Conservation (phyloP, 441 rosid genomes). For the Adansonia rubrostipa region DNA sequence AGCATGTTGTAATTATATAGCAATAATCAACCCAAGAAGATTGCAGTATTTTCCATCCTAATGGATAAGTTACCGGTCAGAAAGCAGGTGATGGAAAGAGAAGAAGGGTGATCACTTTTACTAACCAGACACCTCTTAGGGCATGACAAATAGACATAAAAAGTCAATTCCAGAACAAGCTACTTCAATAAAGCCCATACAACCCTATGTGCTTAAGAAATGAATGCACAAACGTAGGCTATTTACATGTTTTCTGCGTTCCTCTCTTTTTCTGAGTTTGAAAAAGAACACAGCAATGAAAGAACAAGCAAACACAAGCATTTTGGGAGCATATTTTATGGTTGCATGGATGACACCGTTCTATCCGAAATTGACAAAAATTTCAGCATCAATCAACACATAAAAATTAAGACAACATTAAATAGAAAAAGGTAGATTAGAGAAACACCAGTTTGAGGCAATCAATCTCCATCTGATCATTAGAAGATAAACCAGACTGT, state of each 20-base stretch:
- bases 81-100: neutral
- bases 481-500: conserved; percentile 87
- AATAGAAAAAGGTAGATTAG: conserved; percentile 30
- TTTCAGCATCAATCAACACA: conserved; percentile 13
- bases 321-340: conserved; percentile 7
- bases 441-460: conserved; percentile 67
- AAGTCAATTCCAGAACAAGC: neutral
- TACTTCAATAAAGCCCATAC: neutral
- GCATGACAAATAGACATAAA: neutral
- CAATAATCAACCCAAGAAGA: neutral
- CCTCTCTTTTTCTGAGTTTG: conserved; percentile 4
- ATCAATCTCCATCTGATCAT: conserved; percentile 75
- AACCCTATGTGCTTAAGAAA: neutral
- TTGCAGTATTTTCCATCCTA: conserved; percentile 6
- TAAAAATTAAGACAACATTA: conserved; percentile 15
- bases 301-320: neutral
- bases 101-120: neutral
- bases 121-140: neutral
- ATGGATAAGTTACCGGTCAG: neutral
- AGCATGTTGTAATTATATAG: neutral
- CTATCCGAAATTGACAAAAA: conserved; percentile 15
- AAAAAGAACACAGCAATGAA: neutral
- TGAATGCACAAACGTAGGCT: neutral
- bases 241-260: conserved; percentile 4
- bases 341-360: neutral